Evolutionary conservation across 371 early-diverging fungal genomes (phyloP), one percentile per base, ranked within the genome.

Genomic region (Circinella minor): DNA sequence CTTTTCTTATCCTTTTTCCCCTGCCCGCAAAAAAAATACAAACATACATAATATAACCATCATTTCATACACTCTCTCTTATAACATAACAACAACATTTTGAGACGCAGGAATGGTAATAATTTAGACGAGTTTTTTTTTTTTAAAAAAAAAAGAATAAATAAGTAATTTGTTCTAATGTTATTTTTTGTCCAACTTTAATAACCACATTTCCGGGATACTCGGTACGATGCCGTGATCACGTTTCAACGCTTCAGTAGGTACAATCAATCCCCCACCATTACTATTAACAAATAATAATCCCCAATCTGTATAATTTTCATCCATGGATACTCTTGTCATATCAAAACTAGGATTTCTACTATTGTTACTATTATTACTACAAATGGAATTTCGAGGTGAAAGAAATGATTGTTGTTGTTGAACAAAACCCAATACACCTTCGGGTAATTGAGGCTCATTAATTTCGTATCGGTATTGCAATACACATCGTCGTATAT

Each of bases 381-480:
- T 51, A 51, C 51, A 51, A 13, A 14, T 2, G 51, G 51, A 51
- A 51, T 51, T 51, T 17, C 51, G 8, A 13, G 51, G 51, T n/a
- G 51, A n/a, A 4, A 51, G 5, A 1, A 17, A 14, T n/a, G 5
- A 15, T 51, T 15, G 51, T n/a, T 51, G 51, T n/a, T 51, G 51
- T 57, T 57, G 57, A 27, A 57, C 34, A 34, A 34, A 34, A 34
- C 27, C 27, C 1, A 34, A 10, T 13, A 57, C 57, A 27, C 34
- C 57, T n/a, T 57, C 57, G 57, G 92, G 82, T n/a, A 94, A 67
- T 9, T 81, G 77, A 18, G 76, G 68, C 73, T 96, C 96, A 20
- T 88, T 89, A n/a, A 93, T 88, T 71, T 97, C 98, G 71, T 95
- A 97, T 13, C 92, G 87, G 75, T 97, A 97, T n/a, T 79, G 77